Evolutionary conservation across 2,329 filamentous ascomycete genomes (phyloP), one percentile per base, ranked within the genome.

Genomic region (Botryotinia calthae): DNA sequence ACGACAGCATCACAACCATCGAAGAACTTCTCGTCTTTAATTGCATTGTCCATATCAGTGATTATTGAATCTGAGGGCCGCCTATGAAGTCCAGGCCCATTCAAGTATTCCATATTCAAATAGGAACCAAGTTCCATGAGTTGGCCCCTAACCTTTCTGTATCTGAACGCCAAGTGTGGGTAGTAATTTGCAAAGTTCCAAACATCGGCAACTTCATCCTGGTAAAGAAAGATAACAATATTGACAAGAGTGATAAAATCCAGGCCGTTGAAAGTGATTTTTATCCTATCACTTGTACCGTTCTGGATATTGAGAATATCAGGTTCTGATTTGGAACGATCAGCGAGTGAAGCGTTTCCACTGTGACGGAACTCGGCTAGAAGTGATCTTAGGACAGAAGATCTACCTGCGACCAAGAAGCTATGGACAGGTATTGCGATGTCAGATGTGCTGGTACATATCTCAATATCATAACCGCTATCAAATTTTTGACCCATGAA

Each of bases 241-340:
- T 97, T 95, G 72, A 97, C 84, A 10, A 98, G 80, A 0, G 93
- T 91, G 48, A 97, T 85, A 54, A 96, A 86, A 79, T 98, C 94
- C 20, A 95, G 82, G 2, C 88, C 87, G 31, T 88, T 84, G 70
- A 98, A 91, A 0, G 88, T 87, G 31, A 98, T 79, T 16, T 90
- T 87, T 9, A 42, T 86, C 86, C 28, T 86, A 81, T 22, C 66
- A 46, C 46, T n/a, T 76, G 82, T 80, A 37, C 84, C 83, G 42
- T 86, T 83, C 70, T 86, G 85, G 28, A 94, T 86, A 0, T 82
- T 84, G 16, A 94, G 81, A 0, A 90, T 74, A 51, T 94, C 92
- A 2, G 88, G 81, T 28, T 56, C 51, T 31, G 51, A 28, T 56
- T 31, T 56, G 7, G 51, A 28, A 56, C 51, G 51, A 56, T 56